Percentiles rank a stretch among this genome's conserved stretches.
Evolutionary conservation across 2,329 filamentous ascomycete genomes (phyloP).

Genomic region (Fusarium gaditjirri): DNA sequence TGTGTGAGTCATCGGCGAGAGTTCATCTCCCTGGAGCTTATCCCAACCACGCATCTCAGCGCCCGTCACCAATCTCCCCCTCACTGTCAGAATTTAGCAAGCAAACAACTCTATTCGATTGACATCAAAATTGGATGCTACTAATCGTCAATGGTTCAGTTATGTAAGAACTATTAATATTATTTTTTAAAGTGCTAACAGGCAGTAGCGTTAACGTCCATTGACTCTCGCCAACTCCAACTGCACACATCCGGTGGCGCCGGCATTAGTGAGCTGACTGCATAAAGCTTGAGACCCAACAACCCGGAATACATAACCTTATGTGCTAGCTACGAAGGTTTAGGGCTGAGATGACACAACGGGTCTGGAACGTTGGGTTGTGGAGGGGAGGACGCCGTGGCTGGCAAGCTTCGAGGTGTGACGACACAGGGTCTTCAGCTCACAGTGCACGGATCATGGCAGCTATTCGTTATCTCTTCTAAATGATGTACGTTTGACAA

Average conservation of each 20-base stretch:
- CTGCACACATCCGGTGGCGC: neutral
- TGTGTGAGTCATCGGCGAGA: neutral
- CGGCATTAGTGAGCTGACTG: constrained; percentile 12
- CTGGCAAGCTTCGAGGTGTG: neutral
- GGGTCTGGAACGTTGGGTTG: neutral
- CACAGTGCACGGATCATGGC: neutral
- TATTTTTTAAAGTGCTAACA: neutral
- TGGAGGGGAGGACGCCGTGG: neutral
- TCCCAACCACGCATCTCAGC: neutral
- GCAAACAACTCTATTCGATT: neutral
- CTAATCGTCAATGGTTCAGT: neutral
- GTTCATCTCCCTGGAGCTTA: neutral
- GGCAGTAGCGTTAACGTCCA: neutral
- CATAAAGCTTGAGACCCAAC: neutral
- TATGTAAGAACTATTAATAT: too few species aligned
- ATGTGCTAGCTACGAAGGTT: neutral
- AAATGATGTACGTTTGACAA: neutral
- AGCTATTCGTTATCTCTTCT: neutral
- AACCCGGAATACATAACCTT: neutral
- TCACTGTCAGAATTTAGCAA: neutral
- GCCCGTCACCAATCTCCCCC: neutral
- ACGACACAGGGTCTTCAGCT: neutral
- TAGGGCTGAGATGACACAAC: neutral
- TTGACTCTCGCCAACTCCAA: neutral
- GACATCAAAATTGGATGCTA: neutral